These are phyloP conservation scores for Puccinia triticina DNA, from an alignment of 1,284 basidiomycete genomes.

Conservation along the genomic window DNA sequence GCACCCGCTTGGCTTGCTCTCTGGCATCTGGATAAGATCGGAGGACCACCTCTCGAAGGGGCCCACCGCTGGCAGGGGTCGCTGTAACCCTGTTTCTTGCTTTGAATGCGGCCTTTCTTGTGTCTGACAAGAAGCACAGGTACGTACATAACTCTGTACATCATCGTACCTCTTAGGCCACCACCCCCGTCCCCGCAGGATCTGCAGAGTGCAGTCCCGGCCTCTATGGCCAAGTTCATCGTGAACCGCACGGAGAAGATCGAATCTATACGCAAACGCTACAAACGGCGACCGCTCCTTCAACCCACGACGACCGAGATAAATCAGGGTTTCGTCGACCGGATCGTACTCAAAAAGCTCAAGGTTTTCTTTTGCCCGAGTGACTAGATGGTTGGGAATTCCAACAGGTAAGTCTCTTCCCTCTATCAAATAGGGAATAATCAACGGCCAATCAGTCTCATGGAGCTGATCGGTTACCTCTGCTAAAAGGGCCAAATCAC, in stretches of 20 bases:
- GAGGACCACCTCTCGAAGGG: neutral
- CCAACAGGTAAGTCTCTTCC: neutral
- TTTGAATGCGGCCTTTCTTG: neutral
- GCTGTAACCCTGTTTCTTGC: neutral
- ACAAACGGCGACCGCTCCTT: neutral
- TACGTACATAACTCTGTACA: neutral
- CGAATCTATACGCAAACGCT: neutral
- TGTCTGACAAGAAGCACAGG: neutral
- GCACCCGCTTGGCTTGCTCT: neutral
- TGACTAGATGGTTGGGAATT: too few species aligned
- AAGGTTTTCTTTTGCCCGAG: neutral
- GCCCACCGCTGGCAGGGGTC: neutral
- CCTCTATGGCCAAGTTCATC: constrained; percentile 1
- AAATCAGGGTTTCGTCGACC: neutral
- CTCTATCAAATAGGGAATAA: too few species aligned
- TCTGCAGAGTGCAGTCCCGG: neutral
- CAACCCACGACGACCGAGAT: too few species aligned
- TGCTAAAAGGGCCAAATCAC: neutral
- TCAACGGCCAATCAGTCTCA: neutral
- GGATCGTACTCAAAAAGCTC: neutral
- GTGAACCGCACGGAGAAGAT: neutral
- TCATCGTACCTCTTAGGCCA: neutral
- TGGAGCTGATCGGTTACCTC: too few species aligned
- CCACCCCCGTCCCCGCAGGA: too few species aligned
- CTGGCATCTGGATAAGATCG: neutral